Evolutionary conservation across 345 rosid species (phyloP), one percentile per base, ranked within the genome.

Genomic region (Hirschfeldia incana): DNA sequence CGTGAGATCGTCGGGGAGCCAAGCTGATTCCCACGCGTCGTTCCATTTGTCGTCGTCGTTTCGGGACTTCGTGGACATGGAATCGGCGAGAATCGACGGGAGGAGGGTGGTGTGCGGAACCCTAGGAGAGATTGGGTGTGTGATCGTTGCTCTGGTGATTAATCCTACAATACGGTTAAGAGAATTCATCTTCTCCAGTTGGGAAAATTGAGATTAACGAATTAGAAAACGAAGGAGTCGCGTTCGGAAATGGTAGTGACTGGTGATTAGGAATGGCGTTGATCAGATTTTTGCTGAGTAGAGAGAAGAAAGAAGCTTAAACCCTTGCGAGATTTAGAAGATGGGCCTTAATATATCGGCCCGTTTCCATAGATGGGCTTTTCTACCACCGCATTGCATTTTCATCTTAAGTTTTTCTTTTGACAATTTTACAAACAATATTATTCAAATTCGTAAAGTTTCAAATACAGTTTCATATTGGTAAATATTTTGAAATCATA

Each of bases 21-120:
- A 94, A 33, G 98, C 94, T 3, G 94, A 75, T 76, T 94, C 98
- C 96, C 96, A 91, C 5, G 97, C 93, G 64, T 92, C 94, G 78
- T 94, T 94, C 98, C 97, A 94, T 58, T 91, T 91, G 3, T 91
- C 91, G 36, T 86, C 92, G 28, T 83, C 87, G 10, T 81, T 85
- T 74, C 72, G 17, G 3, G 85, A 44, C 73, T 84, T 79, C 16
- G 86, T 75, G 2, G 90, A 86, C 17, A 87, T 34, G 21, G 74
- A 67, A 27, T 63, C 77, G 44, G 67, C 42, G n/a, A 83, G 27
- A 37, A 57, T 15, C 11, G 74, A n/a, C 0, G 69, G 27, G 59
- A 81, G 11, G 5, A 81, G 11, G 5, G 78, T 28, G 5, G 78
- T 28, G 6, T 77, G 74, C 1, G 81, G 37, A 21, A 73, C 42